Evolutionary conservation across 1,284 basidiomycete species (phyloP).

Genomic region (Thecaphora frezii): DNA sequence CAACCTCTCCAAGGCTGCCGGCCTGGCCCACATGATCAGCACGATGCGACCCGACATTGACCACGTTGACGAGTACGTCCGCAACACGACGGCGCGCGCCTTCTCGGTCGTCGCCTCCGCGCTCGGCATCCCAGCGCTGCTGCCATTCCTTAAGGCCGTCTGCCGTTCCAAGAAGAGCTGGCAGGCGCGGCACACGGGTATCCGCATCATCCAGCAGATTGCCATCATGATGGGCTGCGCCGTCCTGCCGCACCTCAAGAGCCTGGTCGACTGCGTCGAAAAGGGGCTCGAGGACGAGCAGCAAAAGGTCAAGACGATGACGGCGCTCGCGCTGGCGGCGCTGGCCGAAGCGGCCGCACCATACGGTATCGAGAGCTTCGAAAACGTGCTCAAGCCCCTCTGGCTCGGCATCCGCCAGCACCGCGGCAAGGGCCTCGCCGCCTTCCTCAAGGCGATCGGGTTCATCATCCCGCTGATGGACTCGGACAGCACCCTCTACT

Average conservation of each 20-base stretch:
- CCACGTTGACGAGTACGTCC: conserved; percentile 98
- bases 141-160: conserved; percentile 97
- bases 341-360: conserved; percentile 95
- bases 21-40: conserved; percentile 99
- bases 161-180: conserved; percentile 99
- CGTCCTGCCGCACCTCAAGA: conserved; percentile 93
- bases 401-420: conserved; percentile 98
- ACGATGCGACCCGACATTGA: conserved; percentile 99
- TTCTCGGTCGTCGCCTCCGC: conserved; percentile 99
- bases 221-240: conserved; percentile 99
- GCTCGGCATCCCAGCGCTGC: conserved; percentile 91
- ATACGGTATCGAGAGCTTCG: conserved; percentile 99
- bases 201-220: conserved; percentile 98
- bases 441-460: conserved; percentile 97
- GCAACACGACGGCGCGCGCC: conserved; percentile 96
- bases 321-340: conserved; percentile 90
- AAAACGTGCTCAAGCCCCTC: conserved; percentile 94
- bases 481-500: conserved; percentile 68
- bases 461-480: conserved; percentile 99
- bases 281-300: conserved; percentile 96
- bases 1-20: conserved; percentile 96
- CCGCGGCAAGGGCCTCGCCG: conserved; percentile 94
- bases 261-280: conserved; percentile 93
- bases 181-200: conserved; percentile 98
- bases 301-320: conserved; percentile 99